Base-by-base conservation (phyloP, 2,329 filamentous ascomycete genomes). In the Cordyceps fumosorosea region DNA sequence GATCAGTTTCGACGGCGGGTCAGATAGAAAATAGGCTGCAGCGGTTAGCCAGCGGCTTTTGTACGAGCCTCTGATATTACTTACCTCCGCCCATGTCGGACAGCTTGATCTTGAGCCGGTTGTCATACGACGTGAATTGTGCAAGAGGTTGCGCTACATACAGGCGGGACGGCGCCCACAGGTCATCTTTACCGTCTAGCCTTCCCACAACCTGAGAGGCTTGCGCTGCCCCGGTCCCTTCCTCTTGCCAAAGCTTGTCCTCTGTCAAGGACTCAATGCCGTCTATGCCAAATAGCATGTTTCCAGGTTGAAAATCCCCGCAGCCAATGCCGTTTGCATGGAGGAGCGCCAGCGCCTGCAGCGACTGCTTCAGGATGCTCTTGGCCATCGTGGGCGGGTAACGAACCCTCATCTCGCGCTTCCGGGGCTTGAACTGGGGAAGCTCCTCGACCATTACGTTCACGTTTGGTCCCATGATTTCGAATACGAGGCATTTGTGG, bases 331-430 rank as follows among this genome's bases (percentile, higher is more conserved):
- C 70, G 40, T 72, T 69, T 45, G 72, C 63, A 57, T 79, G 76
- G n/a, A 80, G 67, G 65, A 69, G 67, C 51, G 69, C 67, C 48
- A 79, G 68, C 45, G 72, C 74, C 42, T 70, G 63, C 34, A 79
- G 64, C 59, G 69, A 68, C 66, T 78, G 76, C 62, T 74, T 75
- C 12, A 76, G 70, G 67, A 78, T 76, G 20, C 34, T 61, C 67
- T 76, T 79, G 14, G 77, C 77, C 64, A 79, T 74, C 63, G 67
- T 64, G 32, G 69, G 72, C 5, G 77, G 76, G 57, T 73, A 79
- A 67, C 69, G 77, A 70, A 68, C 68, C 63, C 64, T 69, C 66
- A 65, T 69, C 16, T 51, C 62, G 14, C 18, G 26, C 56, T 2
- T 62, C 32, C 65, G 68, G 61, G 69, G 69, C 22, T 72, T 73